These are phyloP conservation scores for Pythium scleroteichum DNA, from an alignment of 352 stramenopile genomes.

Conservation along the genomic window DNA sequence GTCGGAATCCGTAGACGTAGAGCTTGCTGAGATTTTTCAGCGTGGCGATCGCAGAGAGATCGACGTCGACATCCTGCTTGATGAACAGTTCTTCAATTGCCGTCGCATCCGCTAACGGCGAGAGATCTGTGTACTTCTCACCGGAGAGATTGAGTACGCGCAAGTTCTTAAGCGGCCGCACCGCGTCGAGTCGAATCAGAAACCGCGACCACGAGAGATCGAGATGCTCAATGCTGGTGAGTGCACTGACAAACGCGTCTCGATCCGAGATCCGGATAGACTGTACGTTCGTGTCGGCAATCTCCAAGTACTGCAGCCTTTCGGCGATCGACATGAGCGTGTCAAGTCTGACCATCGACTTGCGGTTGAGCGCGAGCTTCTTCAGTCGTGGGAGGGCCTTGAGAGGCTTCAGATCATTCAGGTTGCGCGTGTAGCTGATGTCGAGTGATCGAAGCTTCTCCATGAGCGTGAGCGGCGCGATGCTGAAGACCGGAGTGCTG, in stretches of 20 bases:
- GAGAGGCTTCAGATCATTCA: constrained; percentile 22
- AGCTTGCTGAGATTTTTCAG: constrained; percentile 22
- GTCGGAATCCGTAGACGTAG: constrained; percentile 26
- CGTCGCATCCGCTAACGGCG: constrained; percentile 1
- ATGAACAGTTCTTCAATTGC: constrained; percentile 25
- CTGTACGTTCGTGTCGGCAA: constrained; percentile 28
- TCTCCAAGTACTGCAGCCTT: constrained; percentile 24
- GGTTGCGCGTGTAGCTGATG: constrained; percentile 24
- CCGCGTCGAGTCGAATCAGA: constrained; percentile 18
- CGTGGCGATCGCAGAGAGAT: constrained; percentile 19
- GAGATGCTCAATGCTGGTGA: constrained; percentile 22
- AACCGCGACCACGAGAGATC: constrained; percentile 30
- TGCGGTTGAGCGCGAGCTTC: constrained; percentile 27
- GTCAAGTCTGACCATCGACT: constrained; percentile 22
- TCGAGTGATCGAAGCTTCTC: constrained; percentile 15
- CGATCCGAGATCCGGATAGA: constrained; percentile 16
- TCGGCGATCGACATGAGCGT: constrained; percentile 18
- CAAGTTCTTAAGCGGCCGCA: constrained; percentile 15
- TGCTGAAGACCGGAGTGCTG: constrained; percentile 15
- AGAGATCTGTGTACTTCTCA: constrained; percentile 27
- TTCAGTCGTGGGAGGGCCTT: constrained; percentile 14
- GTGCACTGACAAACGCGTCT: constrained; percentile 24
- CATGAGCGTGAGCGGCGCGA: constrained; percentile 17
- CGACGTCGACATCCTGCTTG: constrained; percentile 32
- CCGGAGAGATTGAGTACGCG: constrained; percentile 26